Conservation (phyloP, 2,329 filamentous ascomycete species). For the Diaporthe aspalathi region DNA sequence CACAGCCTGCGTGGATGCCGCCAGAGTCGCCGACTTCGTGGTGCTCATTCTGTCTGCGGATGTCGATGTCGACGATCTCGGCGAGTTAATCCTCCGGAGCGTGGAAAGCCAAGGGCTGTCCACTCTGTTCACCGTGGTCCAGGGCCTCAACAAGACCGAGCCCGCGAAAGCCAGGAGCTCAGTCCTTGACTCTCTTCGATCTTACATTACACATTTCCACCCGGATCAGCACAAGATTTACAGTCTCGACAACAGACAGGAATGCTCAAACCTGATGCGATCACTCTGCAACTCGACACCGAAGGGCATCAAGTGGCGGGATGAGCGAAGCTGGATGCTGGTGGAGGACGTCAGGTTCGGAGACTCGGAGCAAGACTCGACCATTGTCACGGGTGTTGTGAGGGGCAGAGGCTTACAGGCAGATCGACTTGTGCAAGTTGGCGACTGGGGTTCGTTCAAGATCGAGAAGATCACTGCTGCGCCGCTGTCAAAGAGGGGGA, state of each 20-base stretch:
- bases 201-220: constrained; percentile 94
- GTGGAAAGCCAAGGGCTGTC: constrained; percentile 96
- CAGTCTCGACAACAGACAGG: constrained; percentile 87
- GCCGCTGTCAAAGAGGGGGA: constrained; percentile 71
- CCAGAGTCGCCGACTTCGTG: constrained; percentile 90
- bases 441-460: constrained; percentile 94
- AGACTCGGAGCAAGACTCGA: constrained; percentile 68
- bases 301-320: constrained; percentile 95
- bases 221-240: constrained; percentile 92
- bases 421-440: constrained; percentile 89
- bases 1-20: constrained; percentile 83
- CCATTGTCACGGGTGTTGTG: constrained; percentile 85
- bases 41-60: constrained; percentile 85
- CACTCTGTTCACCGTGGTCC: constrained; percentile 87
- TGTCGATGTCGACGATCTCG: constrained; percentile 84
- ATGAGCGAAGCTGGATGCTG: constrained; percentile 95
- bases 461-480: constrained; percentile 88
- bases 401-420: constrained; percentile 89
- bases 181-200: constrained; percentile 85
- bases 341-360: constrained; percentile 84
- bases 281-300: constrained; percentile 92
- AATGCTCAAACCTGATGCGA: constrained; percentile 90
- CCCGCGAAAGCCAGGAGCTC: constrained; percentile 82
- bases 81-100: constrained; percentile 85
- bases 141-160: constrained; percentile 81